Percentiles rank a stretch among this genome's conserved stretches.
Evolutionary conservation across 768 basidiomycete genomes (phyloP).

Genomic region (Mycena amicta): DNA sequence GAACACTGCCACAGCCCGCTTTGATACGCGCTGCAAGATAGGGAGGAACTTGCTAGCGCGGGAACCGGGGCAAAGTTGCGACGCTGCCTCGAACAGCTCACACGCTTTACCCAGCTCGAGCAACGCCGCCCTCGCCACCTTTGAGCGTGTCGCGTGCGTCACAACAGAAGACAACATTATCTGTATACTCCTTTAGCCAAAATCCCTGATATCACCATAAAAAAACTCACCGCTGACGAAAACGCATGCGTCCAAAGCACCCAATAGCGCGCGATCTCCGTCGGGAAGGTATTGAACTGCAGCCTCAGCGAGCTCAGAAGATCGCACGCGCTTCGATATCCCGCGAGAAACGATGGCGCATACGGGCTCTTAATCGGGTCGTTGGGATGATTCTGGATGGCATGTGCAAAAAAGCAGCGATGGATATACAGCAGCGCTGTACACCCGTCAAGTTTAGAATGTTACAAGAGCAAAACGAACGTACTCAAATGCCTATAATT

Average conservation of each 20-base stretch:
- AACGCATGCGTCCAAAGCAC: conserved; percentile 75
- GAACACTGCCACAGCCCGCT: conserved; percentile 60
- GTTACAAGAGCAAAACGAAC: conserved; percentile 26
- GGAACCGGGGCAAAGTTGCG: conserved; percentile 28
- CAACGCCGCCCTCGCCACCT: conserved; percentile 71
- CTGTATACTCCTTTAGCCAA: conserved; percentile 35
- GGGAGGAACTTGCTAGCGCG: conserved; percentile 74
- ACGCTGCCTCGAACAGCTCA: conserved; percentile 67
- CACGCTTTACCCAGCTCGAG: conserved; percentile 63
- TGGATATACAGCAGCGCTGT: conserved; percentile 74
- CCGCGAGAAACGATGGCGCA: conserved; percentile 68
- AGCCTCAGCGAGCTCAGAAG: conserved; percentile 50
- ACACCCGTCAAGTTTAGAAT: background rate
- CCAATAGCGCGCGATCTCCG: conserved; percentile 67
- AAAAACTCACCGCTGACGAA: conserved; percentile 55
- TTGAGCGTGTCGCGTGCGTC: conserved; percentile 65
- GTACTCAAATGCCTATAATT: conserved; percentile 73
- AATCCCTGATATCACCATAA: background rate
- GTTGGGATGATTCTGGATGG: conserved; percentile 60
- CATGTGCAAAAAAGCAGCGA: conserved; percentile 77
- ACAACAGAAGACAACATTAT: conserved; percentile 80
- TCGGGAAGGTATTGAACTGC: conserved; percentile 54
- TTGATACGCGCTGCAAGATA: conserved; percentile 60
- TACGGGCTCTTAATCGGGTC: conserved; percentile 73
- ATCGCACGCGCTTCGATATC: conserved; percentile 66